Conservation (phyloP, 176 grass and related monocot genomes). For the Aegilops umbellulata region DNA sequence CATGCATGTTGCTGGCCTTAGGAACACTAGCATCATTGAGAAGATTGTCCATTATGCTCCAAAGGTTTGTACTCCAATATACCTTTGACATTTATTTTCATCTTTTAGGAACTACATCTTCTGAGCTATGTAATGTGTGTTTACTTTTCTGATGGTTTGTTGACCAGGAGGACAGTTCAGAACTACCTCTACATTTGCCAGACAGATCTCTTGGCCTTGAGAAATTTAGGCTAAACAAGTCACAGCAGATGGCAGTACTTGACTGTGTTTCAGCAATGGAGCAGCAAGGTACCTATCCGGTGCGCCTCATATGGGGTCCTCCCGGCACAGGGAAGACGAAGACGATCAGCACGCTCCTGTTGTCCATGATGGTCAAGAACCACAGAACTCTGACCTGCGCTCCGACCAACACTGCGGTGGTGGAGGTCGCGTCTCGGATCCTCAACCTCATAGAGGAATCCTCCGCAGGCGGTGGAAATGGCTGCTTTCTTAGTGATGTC, state of each 20-base stretch:
- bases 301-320: constrained; percentile 75
- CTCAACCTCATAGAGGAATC: constrained; percentile 21
- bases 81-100: not conserved
- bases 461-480: not conserved
- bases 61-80: constrained; percentile 4
- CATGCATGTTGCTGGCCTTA: not conserved
- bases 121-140: not conserved
- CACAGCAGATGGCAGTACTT: constrained; percentile 40
- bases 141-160: not conserved
- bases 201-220: not conserved
- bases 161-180: not conserved
- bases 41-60: constrained; percentile 24
- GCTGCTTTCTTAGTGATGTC: constrained; percentile 40
- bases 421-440: constrained; percentile 51
- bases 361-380: constrained; percentile 42
- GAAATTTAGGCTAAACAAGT: constrained; percentile 39
- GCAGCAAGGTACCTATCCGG: not conserved
- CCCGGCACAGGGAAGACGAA: constrained; percentile 84
- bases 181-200: not conserved
- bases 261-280: constrained; percentile 41
- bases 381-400: constrained; percentile 63
- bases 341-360: constrained; percentile 59
- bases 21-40: constrained; percentile 20
- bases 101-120: not conserved
- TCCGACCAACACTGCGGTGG: constrained; percentile 75